Conservation (phyloP, 768 basidiomycete genomes). For the Lactarius hengduanensis region DNA sequence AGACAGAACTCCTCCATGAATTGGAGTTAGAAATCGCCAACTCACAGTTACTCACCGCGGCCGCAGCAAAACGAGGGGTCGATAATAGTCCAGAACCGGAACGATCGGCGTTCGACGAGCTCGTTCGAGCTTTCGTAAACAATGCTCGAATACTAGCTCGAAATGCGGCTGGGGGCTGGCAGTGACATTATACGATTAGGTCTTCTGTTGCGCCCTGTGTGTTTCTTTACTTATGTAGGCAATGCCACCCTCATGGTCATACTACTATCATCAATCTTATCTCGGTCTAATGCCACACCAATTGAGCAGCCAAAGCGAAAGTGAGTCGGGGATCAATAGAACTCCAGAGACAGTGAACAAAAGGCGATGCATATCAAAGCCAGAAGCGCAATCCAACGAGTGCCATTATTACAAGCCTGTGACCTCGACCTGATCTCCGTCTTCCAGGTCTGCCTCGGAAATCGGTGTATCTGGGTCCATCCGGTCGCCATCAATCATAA, state of each 20-base stretch:
- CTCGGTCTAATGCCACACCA: conserved; percentile 15
- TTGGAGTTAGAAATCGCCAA: conserved; percentile 87
- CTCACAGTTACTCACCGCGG: conserved; percentile 64
- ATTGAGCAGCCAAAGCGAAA: not conserved
- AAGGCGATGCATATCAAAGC: conserved; percentile 4
- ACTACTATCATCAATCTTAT: conserved; percentile 3
- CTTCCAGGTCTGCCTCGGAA: conserved; percentile 67
- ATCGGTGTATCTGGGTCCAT: conserved; percentile 60
- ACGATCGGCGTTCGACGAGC: conserved; percentile 80
- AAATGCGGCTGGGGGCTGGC: conserved; percentile 62
- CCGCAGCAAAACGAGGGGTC: conserved; percentile 68
- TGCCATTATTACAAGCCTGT: conserved; percentile 18
- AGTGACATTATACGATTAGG: conserved; percentile 29
- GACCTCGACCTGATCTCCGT: conserved; percentile 78
- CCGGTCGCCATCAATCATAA: conserved; percentile 71
- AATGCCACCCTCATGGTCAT: not conserved
- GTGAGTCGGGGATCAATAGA: not conserved
- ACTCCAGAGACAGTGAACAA: not conserved
- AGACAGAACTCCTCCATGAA: conserved; percentile 75
- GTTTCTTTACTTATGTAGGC: conserved; percentile 11
- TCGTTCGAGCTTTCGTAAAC: conserved; percentile 90
- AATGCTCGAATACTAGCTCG: conserved; percentile 86
- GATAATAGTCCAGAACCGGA: conserved; percentile 59
- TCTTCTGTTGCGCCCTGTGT: conserved; percentile 3
- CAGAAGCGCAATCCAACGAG: not conserved